phyloP scores from a whole-genome alignment of 2,329 filamentous ascomycete species.

The Exophiala oligosperma region DNA sequence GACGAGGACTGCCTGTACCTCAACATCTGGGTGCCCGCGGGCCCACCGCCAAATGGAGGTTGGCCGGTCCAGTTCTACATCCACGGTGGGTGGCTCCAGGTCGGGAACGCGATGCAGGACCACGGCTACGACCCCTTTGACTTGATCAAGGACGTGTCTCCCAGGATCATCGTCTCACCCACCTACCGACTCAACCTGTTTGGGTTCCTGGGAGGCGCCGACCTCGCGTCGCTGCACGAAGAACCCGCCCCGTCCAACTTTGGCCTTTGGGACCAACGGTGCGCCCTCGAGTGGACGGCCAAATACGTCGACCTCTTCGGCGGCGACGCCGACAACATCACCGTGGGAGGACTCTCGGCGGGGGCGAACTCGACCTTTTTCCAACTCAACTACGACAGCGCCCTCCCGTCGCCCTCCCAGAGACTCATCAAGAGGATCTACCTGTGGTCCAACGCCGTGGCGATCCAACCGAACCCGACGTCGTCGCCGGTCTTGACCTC shows the following conservation, averaged over 20 bases:
- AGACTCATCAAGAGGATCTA: slow-evolving; percentile 40
- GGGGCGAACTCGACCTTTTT: slow-evolving; percentile 47
- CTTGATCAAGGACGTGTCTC: slow-evolving; percentile 37
- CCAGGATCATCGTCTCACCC: slow-evolving; percentile 43
- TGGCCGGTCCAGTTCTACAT: slow-evolving; percentile 38
- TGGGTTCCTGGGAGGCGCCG: slow-evolving; percentile 48
- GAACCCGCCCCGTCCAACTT: slow-evolving; percentile 40
- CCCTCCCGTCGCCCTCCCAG: slow-evolving; percentile 20
- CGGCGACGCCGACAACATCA: slow-evolving; percentile 49
- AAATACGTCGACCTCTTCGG: slow-evolving; percentile 49
- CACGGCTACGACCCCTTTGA: slow-evolving; percentile 47
- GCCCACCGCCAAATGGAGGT: slow-evolving; percentile 24
- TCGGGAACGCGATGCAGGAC: slow-evolving; percentile 47
- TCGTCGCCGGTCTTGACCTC: slow-evolving; percentile 37
- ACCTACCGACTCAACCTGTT: slow-evolving; percentile 53
- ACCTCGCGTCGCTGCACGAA: slow-evolving; percentile 36
- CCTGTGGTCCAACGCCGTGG: slow-evolving; percentile 50
- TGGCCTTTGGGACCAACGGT: slow-evolving; percentile 50
- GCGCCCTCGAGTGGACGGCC: slow-evolving; percentile 54
- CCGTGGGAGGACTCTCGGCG: slow-evolving; percentile 46
- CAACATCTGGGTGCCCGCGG: slow-evolving; percentile 51
- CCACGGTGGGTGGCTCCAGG: slow-evolving; percentile 52
- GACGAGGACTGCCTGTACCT: slow-evolving; percentile 52
- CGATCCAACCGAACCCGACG: slow-evolving; percentile 43
- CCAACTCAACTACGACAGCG: slow-evolving; percentile 42